Evolutionary conservation across 257 asterid genomes (phyloP).

Genomic region (Nicotiana attenuata): DNA sequence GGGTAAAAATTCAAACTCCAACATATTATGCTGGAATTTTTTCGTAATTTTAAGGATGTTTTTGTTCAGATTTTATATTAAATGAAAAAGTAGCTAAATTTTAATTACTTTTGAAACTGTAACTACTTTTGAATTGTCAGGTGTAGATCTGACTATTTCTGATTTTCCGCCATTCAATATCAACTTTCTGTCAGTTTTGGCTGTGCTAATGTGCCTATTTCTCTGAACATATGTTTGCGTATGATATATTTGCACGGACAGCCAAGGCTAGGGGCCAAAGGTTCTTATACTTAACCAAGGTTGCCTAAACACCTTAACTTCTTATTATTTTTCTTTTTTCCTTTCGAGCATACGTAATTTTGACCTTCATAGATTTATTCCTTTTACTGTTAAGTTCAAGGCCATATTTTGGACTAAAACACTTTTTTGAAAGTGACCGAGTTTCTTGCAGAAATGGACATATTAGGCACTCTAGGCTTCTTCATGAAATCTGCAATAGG

Average conservation of each 20-base stretch:
- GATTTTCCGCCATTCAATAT: not conserved
- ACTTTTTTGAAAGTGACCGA: too few relatives aligned
- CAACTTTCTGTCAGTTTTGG: not conserved
- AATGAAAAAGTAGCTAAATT: too few relatives aligned
- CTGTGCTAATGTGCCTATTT: not conserved
- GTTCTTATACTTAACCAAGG: not conserved
- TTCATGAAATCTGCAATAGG: not conserved
- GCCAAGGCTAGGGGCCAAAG: not conserved
- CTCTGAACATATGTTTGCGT: not conserved
- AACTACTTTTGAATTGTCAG: too few relatives aligned
- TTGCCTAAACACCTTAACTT: not conserved
- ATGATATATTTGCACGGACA: not conserved
- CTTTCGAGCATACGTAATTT: not conserved
- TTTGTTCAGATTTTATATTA: too few relatives aligned
- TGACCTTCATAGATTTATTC: not conserved
- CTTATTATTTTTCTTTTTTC: too few relatives aligned
- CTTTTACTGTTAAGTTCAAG: not conserved
- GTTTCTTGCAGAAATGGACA: too few relatives aligned
- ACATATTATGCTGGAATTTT: too few relatives aligned
- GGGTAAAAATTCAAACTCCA: too few relatives aligned
- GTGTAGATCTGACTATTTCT: too few relatives aligned
- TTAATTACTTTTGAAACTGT: too few relatives aligned
- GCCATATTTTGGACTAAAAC: too few relatives aligned
- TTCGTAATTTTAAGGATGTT: too few relatives aligned
- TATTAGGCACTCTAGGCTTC: not conserved